These are phyloP conservation scores for Suillus subaureus DNA, from an alignment of 768 basidiomycete species.

Conservation along the genomic window DNA sequence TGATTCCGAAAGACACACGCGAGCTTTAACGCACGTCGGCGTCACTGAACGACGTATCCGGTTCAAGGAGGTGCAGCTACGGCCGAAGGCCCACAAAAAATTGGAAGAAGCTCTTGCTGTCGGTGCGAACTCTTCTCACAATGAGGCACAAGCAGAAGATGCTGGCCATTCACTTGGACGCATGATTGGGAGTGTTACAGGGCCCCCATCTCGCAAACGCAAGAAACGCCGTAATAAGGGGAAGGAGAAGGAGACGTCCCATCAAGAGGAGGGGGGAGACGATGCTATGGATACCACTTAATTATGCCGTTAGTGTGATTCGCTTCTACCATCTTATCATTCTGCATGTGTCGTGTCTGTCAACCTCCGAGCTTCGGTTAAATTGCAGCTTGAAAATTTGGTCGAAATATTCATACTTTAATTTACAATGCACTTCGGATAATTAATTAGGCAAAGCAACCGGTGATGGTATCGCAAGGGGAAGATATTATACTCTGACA, in stretches of 20 bases:
- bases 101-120: too few relatives aligned
- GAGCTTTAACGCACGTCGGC: constrained; percentile 55
- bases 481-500: neutral
- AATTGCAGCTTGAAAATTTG: constrained; percentile 14
- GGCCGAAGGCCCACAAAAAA: constrained; percentile 33
- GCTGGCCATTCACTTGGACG: neutral
- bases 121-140: neutral
- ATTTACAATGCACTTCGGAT: constrained; percentile 23
- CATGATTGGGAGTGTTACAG: constrained; percentile 2
- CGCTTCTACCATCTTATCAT: neutral
- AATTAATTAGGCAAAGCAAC: constrained; percentile 16
- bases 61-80: constrained; percentile 73
- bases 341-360: neutral
- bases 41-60: constrained; percentile 67
- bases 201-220: neutral
- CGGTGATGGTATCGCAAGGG: constrained; percentile 5
- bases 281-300: constrained; percentile 3
- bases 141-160: neutral
- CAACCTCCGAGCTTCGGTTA: neutral
- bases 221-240: constrained; percentile 2
- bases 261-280: neutral
- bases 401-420: neutral
- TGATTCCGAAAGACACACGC: constrained; percentile 48
- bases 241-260: neutral
- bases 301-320: neutral